Evolutionary conservation across 202 grass and related monocot genomes (phyloP).

Genomic region (Cymbopogon flexuosus): DNA sequence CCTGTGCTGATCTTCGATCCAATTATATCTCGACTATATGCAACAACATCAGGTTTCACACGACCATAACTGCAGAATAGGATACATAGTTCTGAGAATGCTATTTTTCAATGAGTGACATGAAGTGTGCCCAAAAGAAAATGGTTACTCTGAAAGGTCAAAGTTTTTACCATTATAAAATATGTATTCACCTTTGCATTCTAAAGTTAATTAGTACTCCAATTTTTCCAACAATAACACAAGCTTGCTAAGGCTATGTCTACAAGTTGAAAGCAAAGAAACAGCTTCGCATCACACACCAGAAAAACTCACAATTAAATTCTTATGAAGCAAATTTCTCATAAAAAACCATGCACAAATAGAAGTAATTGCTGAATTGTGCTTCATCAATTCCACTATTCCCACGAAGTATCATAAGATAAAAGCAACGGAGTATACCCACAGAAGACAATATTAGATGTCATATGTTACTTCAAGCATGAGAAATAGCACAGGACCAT

Average conservation of each 20-base stretch:
- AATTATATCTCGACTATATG: slow-evolving; percentile 95
- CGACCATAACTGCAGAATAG: slow-evolving; percentile 81
- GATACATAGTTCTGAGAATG: slow-evolving; percentile 25
- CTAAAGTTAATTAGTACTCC: neutral
- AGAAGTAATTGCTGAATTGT: neutral
- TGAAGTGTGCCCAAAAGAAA: neutral
- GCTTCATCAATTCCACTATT: neutral
- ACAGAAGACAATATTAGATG: neutral
- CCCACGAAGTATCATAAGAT: slow-evolving; percentile 9
- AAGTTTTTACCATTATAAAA: neutral
- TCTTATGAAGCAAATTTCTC: neutral
- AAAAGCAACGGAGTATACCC: neutral
- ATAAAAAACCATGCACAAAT: neutral
- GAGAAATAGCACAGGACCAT: neutral
- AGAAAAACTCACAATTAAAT: neutral
- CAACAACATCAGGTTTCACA: slow-evolving; percentile 91
- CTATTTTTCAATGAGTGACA: slow-evolving; percentile 18
- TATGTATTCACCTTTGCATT: neutral
- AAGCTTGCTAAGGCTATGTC: neutral
- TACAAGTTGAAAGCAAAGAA: neutral
- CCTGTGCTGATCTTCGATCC: slow-evolving; percentile 98
- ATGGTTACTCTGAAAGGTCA: neutral
- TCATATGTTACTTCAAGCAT: neutral
- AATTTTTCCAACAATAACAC: neutral
- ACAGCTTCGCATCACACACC: neutral